phyloP scores from a whole-genome alignment of 164 flowering plant genomes.

The Akebia trifoliata region DNA sequence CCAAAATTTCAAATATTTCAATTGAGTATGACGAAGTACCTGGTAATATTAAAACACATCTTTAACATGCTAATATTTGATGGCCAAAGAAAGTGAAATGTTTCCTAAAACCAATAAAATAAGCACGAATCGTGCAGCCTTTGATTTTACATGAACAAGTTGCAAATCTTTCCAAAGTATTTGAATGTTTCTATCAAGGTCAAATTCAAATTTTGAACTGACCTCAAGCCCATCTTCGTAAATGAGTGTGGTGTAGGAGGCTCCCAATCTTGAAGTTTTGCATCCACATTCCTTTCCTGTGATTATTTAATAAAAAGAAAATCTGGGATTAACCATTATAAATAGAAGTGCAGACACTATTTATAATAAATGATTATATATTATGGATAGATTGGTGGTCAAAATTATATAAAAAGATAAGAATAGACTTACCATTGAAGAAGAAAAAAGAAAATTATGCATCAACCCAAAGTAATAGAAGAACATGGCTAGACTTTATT shows the following conservation, averaged over 20 bases:
- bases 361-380: no score
- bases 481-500: constrained; percentile 1
- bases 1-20: not conserved
- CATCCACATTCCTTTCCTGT: constrained; percentile 76
- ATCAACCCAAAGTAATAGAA: no score
- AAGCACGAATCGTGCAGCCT: not conserved
- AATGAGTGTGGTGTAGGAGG: constrained; percentile 69
- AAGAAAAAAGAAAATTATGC: no score
- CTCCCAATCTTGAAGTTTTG: constrained; percentile 60
- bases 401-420: not conserved
- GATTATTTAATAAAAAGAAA: constrained; percentile 11
- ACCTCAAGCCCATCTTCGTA: constrained; percentile 68
- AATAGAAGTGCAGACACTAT: not conserved
- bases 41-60: not conserved
- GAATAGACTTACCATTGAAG: no score
- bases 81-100: not conserved
- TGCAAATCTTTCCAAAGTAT: not conserved
- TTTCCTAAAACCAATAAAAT: not conserved
- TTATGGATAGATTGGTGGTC: not conserved
- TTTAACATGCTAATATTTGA: not conserved
- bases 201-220: constrained; percentile 6
- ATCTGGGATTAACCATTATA: not conserved
- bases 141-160: not conserved
- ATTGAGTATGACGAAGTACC: not conserved
- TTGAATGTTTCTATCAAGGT: not conserved